phyloP scores from a whole-genome alignment of 139 green algal genomes.

The Astrephomene gubernaculifera region DNA sequence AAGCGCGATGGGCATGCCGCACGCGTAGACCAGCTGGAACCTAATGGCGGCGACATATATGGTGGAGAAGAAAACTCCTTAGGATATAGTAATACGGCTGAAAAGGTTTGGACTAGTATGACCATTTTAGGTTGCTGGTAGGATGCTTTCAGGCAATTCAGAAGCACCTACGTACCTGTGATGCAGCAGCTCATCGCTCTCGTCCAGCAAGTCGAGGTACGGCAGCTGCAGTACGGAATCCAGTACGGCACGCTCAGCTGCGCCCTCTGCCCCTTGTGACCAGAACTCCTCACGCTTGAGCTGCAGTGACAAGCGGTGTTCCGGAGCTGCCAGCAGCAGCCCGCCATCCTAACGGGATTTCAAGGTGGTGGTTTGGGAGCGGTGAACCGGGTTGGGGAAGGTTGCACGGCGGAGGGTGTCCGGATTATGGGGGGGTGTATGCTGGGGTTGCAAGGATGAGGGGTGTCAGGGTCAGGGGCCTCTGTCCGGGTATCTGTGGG shows the following conservation, averaged over 20 bases:
- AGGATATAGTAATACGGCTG: background rate
- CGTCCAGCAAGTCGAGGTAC: slow-evolving; percentile 71
- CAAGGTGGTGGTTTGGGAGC: background rate
- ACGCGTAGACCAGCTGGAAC: slow-evolving; percentile 70
- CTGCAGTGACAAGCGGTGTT: slow-evolving; percentile 64
- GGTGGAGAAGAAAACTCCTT: no score
- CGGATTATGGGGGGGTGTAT: no score
- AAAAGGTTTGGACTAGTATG: no score
- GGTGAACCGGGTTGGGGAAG: no score
- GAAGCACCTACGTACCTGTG: slow-evolving; percentile 67
- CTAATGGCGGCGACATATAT: no score
- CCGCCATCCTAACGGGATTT: slow-evolving; percentile 51
- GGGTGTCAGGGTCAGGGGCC: no score
- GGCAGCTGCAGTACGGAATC: slow-evolving; percentile 45
- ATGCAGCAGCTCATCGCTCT: slow-evolving; percentile 74
- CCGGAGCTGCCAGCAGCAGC: slow-evolving; percentile 66
- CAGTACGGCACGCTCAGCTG: slow-evolving; percentile 36
- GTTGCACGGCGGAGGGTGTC: no score
- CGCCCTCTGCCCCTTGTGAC: background rate
- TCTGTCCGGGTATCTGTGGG: no score
- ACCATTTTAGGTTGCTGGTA: no score
- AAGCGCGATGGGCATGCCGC: slow-evolving; percentile 36
- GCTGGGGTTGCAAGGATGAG: no score
- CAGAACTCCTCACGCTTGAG: slow-evolving; percentile 69
- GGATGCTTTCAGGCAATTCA: no score